Evolutionary conservation across 495 filamentous ascomycete species (phyloP), one percentile per base, ranked within the genome.

Genomic region (Aspergillus asperescens): DNA sequence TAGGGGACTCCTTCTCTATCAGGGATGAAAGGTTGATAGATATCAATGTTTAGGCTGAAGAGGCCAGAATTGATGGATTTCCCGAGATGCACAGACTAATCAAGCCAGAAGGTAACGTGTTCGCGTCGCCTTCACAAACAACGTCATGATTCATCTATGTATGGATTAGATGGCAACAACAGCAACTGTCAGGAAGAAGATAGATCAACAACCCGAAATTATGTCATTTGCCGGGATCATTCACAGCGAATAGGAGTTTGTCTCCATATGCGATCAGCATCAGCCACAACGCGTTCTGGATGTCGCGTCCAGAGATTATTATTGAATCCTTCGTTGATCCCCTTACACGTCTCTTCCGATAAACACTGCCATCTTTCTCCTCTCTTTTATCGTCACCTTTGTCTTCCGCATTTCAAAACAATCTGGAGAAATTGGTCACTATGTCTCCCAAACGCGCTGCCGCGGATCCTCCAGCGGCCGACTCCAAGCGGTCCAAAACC

Each of bases 381-480:
- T 13, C 10, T 22, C 22, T 24, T 23, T 13, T 41, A 2, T 19
- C 8, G 20, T 7, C 20, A 2, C 4, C n/a, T n/a, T 22, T 23
- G 9, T 13, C 38, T 23, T 41, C 18, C 3, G 7, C 38, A 4
- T 22, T 4, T 23, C 19, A 22, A 32, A 32, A 32, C 6, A 12
- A 3, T 9, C 7, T n/a, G n/a, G 31, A 32, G 3, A 9, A 32
- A 48, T 50, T 4, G 7, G 41, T 10, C 31, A 28, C 7, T 34
- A 56, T 60, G 24, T 16, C 50, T 13, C 27, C 50, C 10, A 52
- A 52, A 28, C 50, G 50, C 42, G 23, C 28, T 18, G 40, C 39
- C 31, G 13, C 24, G 10, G 12, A 35, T 25, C n/a, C 39, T 32
- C 6, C 27, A 7, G 20, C 19, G 18, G 18, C 28, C 29, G 25